phyloP scores from a whole-genome alignment of 2,329 filamentous ascomycete species.

The Calcarisporium arbuscula region DNA sequence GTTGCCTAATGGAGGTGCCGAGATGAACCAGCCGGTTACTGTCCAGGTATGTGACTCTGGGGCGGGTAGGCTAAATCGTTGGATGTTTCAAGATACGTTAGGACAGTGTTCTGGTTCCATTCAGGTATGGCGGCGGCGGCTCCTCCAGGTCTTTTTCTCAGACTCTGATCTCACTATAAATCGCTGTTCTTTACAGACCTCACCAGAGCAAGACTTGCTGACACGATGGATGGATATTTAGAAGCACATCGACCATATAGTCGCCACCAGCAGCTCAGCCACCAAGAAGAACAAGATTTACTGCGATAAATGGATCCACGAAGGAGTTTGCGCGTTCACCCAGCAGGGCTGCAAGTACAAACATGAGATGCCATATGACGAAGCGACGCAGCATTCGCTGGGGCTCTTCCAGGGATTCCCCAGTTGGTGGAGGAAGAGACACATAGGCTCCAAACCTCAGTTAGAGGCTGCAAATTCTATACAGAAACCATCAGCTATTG shows the following conservation, averaged over 20 bases:
- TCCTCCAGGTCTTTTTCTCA: background rate
- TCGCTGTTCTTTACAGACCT: too few species aligned
- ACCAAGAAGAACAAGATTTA: conserved; percentile 59
- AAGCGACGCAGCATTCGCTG: conserved; percentile 57
- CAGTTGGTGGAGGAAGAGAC: conserved; percentile 51
- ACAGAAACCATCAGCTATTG: too few species aligned
- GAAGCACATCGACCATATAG: conserved; percentile 28
- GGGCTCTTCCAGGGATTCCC: conserved; percentile 65
- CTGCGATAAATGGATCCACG: conserved; percentile 86
- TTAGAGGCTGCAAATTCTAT: too few species aligned
- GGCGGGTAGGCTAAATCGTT: conserved; percentile 20
- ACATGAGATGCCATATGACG: conserved; percentile 78
- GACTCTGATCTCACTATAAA: background rate
- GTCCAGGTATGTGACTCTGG: conserved; percentile 30
- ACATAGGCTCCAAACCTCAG: too few species aligned
- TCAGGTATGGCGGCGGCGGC: conserved; percentile 21
- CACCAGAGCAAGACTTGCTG: background rate
- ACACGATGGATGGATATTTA: conserved; percentile 12
- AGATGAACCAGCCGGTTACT: conserved; percentile 28
- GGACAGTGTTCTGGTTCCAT: conserved; percentile 21
- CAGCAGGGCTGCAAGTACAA: conserved; percentile 86
- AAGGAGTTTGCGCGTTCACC: conserved; percentile 76
- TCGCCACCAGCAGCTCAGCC: conserved; percentile 25
- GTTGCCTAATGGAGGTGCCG: conserved; percentile 30
- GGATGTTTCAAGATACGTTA: conserved; percentile 15